Evolutionary conservation across 2,329 filamentous ascomycete genomes (phyloP), one percentile per base, ranked within the genome.

Genomic region (Talaromyces sp.): DNA sequence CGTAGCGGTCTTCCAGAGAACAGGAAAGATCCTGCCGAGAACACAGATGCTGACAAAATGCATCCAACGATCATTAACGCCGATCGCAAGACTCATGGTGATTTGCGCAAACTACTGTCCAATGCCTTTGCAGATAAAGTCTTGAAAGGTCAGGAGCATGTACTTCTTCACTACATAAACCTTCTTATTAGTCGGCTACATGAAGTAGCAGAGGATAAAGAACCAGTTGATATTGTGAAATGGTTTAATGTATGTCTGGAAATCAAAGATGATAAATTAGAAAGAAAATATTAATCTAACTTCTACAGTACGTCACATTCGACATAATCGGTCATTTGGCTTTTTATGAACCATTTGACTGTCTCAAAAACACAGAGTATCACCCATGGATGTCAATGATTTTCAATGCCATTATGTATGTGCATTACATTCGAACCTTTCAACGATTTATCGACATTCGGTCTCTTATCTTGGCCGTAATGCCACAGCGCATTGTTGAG

Each of bases 261-360:
- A n/a, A n/a, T n/a, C n/a, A n/a, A n/a, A n/a, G n/a, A 30, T 2
- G 10, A 9, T 27, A 46, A 46, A 30, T 17, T 10, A 46, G 43
- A 46, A 11, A 6, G 35, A 9, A 36, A 46, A 16, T n/a, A 35
- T 14, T 46, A 30, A 30, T 22, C 36, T 11, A 36, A 46, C 19
- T 56, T 61, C n/a, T n/a, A n/a, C n/a, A n/a, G n/a, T n/a, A n/a
- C 0, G 35, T 65, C 0, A 77, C 41, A 5, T 44, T 44, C 17
- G 41, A 44, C 16, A 24, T 44, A 22, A 44, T 24, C 2, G 41
- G 41, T 2, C 22, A 44, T 44, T 16, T 44, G 14, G 10, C 32
- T 6, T 44, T 44, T 16, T 22, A 22, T 20, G 41, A 44, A 17
- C 29, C 41, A 17, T 44, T 44, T 16, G 41, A 44, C 27, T 44